These are phyloP conservation scores for Aspergillus sp. DNA, from an alignment of 2,329 filamentous ascomycete genomes.

Conservation along the genomic window DNA sequence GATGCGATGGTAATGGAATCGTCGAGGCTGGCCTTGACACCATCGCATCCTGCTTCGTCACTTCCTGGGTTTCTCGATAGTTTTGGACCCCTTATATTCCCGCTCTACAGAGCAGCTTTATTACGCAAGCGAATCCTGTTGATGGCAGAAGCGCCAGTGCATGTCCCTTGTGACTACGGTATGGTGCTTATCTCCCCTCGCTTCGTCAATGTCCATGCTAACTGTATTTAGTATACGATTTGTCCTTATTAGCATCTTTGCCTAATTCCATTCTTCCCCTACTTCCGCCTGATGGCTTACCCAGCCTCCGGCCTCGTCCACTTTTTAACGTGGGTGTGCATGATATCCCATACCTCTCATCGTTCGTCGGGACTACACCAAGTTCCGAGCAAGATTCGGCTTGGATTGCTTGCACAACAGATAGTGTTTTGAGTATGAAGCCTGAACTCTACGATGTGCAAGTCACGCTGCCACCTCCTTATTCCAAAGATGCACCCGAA, in stretches of 20 bases:
- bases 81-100: slow-evolving; percentile 89
- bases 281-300: slow-evolving; percentile 58
- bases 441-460: slow-evolving; percentile 83
- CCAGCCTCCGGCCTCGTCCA: slow-evolving; percentile 64
- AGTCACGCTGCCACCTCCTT: slow-evolving; percentile 68
- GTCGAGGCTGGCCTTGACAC: slow-evolving; percentile 58
- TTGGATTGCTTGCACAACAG: slow-evolving; percentile 94
- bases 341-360: slow-evolving; percentile 76
- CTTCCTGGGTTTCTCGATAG: slow-evolving; percentile 70
- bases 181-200: slow-evolving; percentile 16
- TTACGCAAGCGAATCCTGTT: slow-evolving; percentile 84
- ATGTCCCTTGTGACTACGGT: slow-evolving; percentile 86
- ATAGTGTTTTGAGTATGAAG: slow-evolving; percentile 86
- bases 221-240: slow-evolving; percentile 68
- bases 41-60: slow-evolving; percentile 81
- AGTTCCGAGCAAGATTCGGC: slow-evolving; percentile 46
- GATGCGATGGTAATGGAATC: slow-evolving; percentile 37
- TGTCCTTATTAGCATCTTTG: slow-evolving; percentile 88
- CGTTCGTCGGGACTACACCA: slow-evolving; percentile 50
- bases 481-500: slow-evolving; percentile 54
- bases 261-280: slow-evolving; percentile 68
- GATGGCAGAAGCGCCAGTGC: slow-evolving; percentile 79
- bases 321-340: slow-evolving; percentile 93
- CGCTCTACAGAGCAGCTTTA: slow-evolving; percentile 80
- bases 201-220: slow-evolving; percentile 12